Percentiles rank a stretch among this genome's conserved stretches.
These are phyloP conservation scores for Emericellopsis atlantica DNA, from an alignment of 2,329 filamentous ascomycete species.

Conservation along the genomic window DNA sequence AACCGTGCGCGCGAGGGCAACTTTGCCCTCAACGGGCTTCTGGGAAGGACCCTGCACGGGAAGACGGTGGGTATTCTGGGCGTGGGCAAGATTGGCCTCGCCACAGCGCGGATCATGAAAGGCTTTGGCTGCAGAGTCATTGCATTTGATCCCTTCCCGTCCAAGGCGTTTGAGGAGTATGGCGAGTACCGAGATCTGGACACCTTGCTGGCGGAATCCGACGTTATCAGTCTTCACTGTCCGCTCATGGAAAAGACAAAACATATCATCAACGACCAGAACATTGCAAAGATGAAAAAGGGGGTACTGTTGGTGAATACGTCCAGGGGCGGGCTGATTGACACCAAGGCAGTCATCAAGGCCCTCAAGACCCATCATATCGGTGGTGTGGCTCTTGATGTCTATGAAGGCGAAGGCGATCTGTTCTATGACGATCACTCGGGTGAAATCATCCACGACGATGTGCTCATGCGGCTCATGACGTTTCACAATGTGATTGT, in stretches of 20 bases:
- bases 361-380: constrained; percentile 48
- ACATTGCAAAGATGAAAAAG: constrained; percentile 42
- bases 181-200: constrained; percentile 43
- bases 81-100: constrained; percentile 51
- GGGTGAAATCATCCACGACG: constrained; percentile 52
- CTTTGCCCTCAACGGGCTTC: constrained; percentile 51
- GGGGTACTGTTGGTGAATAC: constrained; percentile 55
- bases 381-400: constrained; percentile 52
- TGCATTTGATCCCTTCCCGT: constrained; percentile 45
- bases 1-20: constrained; percentile 58
- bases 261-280: constrained; percentile 44
- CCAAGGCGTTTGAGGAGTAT: constrained; percentile 30
- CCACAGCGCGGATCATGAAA: constrained; percentile 45
- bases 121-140: constrained; percentile 54
- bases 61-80: constrained; percentile 57
- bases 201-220: constrained; percentile 37
- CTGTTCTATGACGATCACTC: constrained; percentile 57
- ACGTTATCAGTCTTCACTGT: constrained; percentile 55
- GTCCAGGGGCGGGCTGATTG: constrained; percentile 51
- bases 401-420: constrained; percentile 53
- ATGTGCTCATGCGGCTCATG: constrained; percentile 51
- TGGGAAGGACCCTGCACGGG: constrained; percentile 46
- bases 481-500: constrained; percentile 57
- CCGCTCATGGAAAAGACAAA: constrained; percentile 47
- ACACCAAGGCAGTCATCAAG: constrained; percentile 45